These are phyloP conservation scores for Talaromyces adpressus DNA, from an alignment of 495 filamentous ascomycete genomes.

Conservation along the genomic window DNA sequence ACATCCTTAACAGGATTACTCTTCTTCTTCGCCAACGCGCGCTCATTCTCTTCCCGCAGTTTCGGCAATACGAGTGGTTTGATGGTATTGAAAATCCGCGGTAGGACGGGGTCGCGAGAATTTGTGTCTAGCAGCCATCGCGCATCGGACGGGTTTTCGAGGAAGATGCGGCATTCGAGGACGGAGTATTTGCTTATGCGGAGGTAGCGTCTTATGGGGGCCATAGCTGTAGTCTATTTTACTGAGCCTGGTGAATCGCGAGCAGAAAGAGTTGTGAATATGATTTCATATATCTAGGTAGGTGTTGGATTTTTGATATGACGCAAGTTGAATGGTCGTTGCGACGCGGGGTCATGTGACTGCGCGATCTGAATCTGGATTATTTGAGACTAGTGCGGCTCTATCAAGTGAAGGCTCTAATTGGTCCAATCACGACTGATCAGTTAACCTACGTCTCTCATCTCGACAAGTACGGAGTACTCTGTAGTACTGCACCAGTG, in stretches of 20 bases:
- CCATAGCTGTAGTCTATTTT: slow-evolving; percentile 42
- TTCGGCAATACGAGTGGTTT: slow-evolving; percentile 84
- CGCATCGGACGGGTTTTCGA: slow-evolving; percentile 78
- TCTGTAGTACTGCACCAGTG: too few relatives aligned
- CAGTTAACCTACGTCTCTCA: background rate
- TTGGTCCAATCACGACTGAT: background rate
- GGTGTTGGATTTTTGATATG: background rate
- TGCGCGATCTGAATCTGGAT: background rate
- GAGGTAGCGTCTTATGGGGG: slow-evolving; percentile 76
- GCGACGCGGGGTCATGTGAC: background rate
- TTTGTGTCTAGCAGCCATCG: slow-evolving; percentile 70
- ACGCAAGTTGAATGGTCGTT: background rate
- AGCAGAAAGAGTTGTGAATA: background rate
- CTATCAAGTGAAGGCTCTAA: background rate
- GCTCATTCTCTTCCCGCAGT: slow-evolving; percentile 77
- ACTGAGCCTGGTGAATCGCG: too few relatives aligned
- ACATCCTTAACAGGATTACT: slow-evolving; percentile 82
- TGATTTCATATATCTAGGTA: background rate
- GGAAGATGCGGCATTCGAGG: slow-evolving; percentile 89
- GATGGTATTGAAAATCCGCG: slow-evolving; percentile 73
- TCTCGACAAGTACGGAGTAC: too few relatives aligned
- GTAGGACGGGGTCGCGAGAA: slow-evolving; percentile 62
- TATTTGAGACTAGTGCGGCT: background rate
- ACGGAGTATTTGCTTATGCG: slow-evolving; percentile 84
- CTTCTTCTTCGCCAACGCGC: slow-evolving; percentile 44